These are phyloP conservation scores for Pelargonium nanum DNA, from an alignment of 345 rosid genomes.

Conservation along the genomic window DNA sequence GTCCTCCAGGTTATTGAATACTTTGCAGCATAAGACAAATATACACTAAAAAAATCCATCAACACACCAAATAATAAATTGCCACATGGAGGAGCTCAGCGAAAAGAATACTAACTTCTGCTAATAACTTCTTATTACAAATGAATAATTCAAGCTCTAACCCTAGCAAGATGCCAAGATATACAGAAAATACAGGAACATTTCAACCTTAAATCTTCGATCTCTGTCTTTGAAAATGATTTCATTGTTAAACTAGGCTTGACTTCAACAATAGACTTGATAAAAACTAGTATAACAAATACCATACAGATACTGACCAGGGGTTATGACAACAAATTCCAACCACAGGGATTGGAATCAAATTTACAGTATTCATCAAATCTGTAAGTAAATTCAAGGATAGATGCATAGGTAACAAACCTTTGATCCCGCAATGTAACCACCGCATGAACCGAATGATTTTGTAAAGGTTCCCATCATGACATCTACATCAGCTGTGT, in stretches of 20 bases:
- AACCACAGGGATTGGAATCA: background rate
- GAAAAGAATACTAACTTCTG: background rate
- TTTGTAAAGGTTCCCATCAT: slow-evolving; percentile 99
- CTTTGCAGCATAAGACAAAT: background rate
- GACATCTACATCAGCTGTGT: slow-evolving; percentile 80
- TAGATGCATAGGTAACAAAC: slow-evolving; percentile 21
- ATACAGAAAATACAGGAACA: background rate
- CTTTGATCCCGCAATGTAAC: slow-evolving; percentile 94
- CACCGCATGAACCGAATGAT: slow-evolving; percentile 96
- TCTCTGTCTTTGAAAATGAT: background rate
- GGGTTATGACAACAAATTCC: too few species aligned
- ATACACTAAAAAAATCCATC: background rate
- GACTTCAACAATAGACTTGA: background rate
- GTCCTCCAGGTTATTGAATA: background rate
- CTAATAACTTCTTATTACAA: background rate
- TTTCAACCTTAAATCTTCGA: background rate
- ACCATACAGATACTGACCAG: background rate
- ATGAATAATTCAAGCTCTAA: background rate
- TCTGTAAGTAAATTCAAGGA: background rate
- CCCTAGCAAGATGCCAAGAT: background rate
- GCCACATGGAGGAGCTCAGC: background rate
- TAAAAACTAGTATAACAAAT: too few species aligned
- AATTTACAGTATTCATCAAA: background rate
- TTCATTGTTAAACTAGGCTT: too few species aligned
- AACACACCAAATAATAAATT: background rate